Evolutionary conservation across 2,329 filamentous ascomycete genomes (phyloP), one percentile per base, ranked within the genome.

Genomic region (Pyrenophora tritici-repentis): DNA sequence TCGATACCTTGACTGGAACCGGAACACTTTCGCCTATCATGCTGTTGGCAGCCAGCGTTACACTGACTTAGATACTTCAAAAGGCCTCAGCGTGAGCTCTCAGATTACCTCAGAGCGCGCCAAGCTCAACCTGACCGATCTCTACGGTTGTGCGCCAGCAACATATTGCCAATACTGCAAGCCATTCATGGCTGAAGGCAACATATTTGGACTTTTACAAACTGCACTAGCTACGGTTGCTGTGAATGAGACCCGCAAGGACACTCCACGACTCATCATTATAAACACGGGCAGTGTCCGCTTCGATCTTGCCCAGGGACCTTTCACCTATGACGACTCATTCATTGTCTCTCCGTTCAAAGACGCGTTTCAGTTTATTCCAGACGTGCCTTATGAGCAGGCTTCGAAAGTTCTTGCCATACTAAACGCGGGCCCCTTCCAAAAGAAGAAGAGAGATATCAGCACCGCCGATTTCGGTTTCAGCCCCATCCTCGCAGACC

Each of bases 1-100:
- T 6, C 79, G 85, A 18, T 88, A 87, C 62, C 76, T 89, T 8
- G 86, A 89, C 71, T 88, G 84, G 81, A 88, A 88, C 67, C 79
- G 84, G 4, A 74, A 79, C n/a, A 86, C 84, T 0, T 87, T 88
- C 60, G 78, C 81, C 50, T 87, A 84, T 63, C 86, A 88, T 64
- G 79, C 84, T 3, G 70, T 75, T n/a, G 78, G 76, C 34, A 79
- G 78, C 38, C 78, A 81, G 39, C 62, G 72, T 33, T 63, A 66
- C 39, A 73, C 72, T 0, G 35, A 55, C 2, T 84, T 84, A 44
- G 81, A 85, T 59, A 80, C 76, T 7, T 60, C 70, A 20, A 70
- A 77, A 8, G 83, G 83, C 18, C 47, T 75, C 16, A 61, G 64
- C 0, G 75, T 83, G 2, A 81, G 81, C 0, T 59, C 70, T 3